A percentile compares a stretch with the other conserved stretches of the same genome.
phyloP scores from a whole-genome alignment of 768 basidiomycete species.

The Mycena alexandri region DNA sequence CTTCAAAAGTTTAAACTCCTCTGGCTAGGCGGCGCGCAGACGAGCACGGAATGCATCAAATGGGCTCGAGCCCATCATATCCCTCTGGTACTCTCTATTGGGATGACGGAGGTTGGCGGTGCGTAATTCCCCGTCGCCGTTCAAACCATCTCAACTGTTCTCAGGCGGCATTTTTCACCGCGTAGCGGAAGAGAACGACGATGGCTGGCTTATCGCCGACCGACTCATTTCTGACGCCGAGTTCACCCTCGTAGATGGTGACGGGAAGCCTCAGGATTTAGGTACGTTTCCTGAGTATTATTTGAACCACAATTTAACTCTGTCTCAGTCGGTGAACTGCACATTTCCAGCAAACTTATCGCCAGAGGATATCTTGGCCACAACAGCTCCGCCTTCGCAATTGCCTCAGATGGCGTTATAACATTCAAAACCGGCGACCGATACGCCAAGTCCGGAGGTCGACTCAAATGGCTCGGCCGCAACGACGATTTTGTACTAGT shows the following conservation, averaged over 20 bases:
- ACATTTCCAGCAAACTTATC: constrained; percentile 45
- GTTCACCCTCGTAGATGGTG: constrained; percentile 43
- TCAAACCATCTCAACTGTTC: neutral
- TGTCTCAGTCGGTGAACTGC: constrained; percentile 46
- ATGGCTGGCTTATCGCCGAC: constrained; percentile 42
- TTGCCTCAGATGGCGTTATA: constrained; percentile 43
- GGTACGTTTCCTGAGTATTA: constrained; percentile 35
- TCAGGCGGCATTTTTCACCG: constrained; percentile 48
- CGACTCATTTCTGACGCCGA: constrained; percentile 43
- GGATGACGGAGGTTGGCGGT: constrained; percentile 54
- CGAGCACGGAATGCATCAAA: constrained; percentile 43
- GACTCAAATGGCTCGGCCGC: constrained; percentile 49
- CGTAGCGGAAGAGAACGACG: constrained; percentile 35
- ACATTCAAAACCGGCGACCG: constrained; percentile 51
- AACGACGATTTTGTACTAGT: constrained; percentile 52
- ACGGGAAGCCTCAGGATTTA: constrained; percentile 36
- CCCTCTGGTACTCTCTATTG: constrained; percentile 49
- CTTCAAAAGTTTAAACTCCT: constrained; percentile 45
- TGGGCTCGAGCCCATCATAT: constrained; percentile 46
- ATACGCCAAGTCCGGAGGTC: constrained; percentile 41
- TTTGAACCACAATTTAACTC: neutral
- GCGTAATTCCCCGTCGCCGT: neutral
- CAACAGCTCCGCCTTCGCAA: constrained; percentile 44
- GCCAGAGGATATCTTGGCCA: constrained; percentile 46
- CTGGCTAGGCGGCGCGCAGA: constrained; percentile 47